Base-by-base conservation (phyloP, 1,284 basidiomycete genomes). In the Butyriboletus regius region DNA sequence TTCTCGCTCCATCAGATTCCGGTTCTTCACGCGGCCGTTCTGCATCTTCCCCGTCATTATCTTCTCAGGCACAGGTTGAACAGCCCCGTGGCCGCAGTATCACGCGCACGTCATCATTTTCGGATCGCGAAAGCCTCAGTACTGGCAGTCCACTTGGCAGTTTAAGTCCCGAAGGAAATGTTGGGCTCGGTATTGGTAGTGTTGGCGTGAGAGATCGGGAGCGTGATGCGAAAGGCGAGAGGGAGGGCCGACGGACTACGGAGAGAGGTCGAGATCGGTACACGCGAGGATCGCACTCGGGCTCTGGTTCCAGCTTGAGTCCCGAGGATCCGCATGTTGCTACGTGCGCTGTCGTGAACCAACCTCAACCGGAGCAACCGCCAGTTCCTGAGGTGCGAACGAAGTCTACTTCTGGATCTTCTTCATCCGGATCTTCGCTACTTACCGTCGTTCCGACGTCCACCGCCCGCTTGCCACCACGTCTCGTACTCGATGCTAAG, bases 111-210 rank as follows among this genome's bases (percentile, higher is more conserved):
- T 72, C 75, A 12, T 75, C 77, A 7, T 75, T 75, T 38, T 71
- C 69, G 46, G 77, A 78, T 54, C 69, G 73, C 32, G 75, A 75
- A 40, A 70, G 72, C 13, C 69, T 70, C 41, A 60, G 62, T 13
- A 63, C 71, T 24, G 62, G 61, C 26, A 77, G 76, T 43, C 76
- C 81, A 4, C 60, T 82, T 32, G 82, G 81, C 8, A 81, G 79
- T 54, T 64, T 82, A 43, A 82, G 79, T 18, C 83, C 82, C 6
- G 81, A 83, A 4, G 76, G 69, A 48, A 60, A 62, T 24, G 55
- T 71, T 8, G 73, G 58, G n/a, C 56, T 72, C 34, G 70, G 60
- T 46, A 68, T 68, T 22, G 70, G 63, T 35, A 68, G 57, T 12
- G 50, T 67, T 15, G 60, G 67, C 56, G 67, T 57, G 37, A 57